These are phyloP conservation scores for Gynandropsis gynandra DNA, from an alignment of 345 rosid genomes.

Conservation along the genomic window DNA sequence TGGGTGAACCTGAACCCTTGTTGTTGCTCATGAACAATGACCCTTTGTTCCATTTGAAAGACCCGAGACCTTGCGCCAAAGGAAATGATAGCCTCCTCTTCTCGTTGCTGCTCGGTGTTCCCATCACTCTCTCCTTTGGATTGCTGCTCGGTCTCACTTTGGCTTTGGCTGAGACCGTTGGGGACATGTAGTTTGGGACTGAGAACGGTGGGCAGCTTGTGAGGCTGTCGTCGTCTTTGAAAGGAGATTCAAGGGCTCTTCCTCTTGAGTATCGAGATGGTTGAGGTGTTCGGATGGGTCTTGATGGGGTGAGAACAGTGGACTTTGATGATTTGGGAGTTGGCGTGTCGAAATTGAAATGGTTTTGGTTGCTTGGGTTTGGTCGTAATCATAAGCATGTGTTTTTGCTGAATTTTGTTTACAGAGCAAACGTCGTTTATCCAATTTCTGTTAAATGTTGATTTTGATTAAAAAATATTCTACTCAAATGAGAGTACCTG, in stretches of 20 bases:
- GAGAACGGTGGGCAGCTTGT: conserved; percentile 87
- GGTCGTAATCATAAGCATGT: conserved; percentile 38
- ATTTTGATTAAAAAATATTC: too few relatives aligned
- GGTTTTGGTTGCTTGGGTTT: conserved; percentile 40
- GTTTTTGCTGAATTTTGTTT: too few relatives aligned
- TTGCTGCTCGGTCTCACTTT: conserved; percentile 68
- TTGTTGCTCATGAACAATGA: conserved; percentile 49
- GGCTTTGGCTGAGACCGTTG: conserved; percentile 77
- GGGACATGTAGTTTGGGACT: conserved; percentile 82
- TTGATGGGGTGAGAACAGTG: conserved; percentile 35
- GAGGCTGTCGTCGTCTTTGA: conserved; percentile 92
- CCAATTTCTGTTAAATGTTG: too few relatives aligned
- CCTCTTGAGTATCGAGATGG: conserved; percentile 51
- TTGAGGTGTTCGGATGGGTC: conserved; percentile 45
- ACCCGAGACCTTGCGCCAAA: conserved; percentile 52
- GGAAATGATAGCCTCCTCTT: conserved; percentile 74
- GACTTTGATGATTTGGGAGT: conserved; percentile 78
- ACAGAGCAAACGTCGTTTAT: too few relatives aligned
- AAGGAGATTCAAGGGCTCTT: conserved; percentile 54
- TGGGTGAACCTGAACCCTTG: conserved; percentile 28
- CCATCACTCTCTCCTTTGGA: conserved; percentile 55
- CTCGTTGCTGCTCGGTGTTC: conserved; percentile 54
- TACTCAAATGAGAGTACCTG: conserved; percentile 56
- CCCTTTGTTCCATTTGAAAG: conserved; percentile 79
- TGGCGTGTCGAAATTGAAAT: conserved; percentile 43